These are phyloP conservation scores for Fusarium sp. DNA, from an alignment of 2,329 filamentous ascomycete genomes.

Conservation along the genomic window DNA sequence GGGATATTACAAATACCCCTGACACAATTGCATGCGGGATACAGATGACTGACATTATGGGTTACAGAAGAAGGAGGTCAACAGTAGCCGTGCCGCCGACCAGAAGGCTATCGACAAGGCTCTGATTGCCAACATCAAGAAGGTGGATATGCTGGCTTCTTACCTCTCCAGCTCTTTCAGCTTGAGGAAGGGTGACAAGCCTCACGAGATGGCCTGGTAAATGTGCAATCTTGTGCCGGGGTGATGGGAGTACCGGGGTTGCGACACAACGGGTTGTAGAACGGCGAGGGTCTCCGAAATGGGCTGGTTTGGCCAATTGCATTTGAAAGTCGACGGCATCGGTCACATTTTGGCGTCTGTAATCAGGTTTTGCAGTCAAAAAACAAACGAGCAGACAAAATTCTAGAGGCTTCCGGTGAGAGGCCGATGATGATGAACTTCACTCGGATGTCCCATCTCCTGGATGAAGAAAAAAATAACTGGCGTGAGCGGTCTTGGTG, in stretches of 20 bases:
- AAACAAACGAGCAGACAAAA: constrained; percentile 56
- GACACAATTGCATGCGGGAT: constrained; percentile 1
- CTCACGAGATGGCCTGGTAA: constrained; percentile 99
- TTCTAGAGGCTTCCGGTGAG: constrained; percentile 49
- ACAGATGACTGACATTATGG: constrained; percentile 37
- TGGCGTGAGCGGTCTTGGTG: constrained; percentile 28
- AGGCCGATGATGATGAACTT: constrained; percentile 47
- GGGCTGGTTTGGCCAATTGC: constrained; percentile 70
- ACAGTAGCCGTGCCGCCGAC: constrained; percentile 90
- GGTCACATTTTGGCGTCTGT: constrained; percentile 73
- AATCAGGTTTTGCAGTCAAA: constrained; percentile 71
- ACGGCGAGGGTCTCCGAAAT: constrained; percentile 57
- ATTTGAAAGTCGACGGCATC: constrained; percentile 72
- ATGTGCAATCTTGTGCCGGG: constrained; percentile 50
- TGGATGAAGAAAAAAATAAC: constrained; percentile 34
- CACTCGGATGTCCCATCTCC: constrained; percentile 38
- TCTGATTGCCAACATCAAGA: constrained; percentile 95
- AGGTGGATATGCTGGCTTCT: constrained; percentile 91
- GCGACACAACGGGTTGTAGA: constrained; percentile 56
- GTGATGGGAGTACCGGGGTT: constrained; percentile 44
- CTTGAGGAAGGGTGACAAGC: constrained; percentile 99
- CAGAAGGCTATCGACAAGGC: constrained; percentile 99
- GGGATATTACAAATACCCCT: constrained; percentile 1
- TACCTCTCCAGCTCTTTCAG: constrained; percentile 98
- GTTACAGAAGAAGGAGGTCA: constrained; percentile 93